Conservation (phyloP, 139 green algal species). For the Gonium pectorale region DNA sequence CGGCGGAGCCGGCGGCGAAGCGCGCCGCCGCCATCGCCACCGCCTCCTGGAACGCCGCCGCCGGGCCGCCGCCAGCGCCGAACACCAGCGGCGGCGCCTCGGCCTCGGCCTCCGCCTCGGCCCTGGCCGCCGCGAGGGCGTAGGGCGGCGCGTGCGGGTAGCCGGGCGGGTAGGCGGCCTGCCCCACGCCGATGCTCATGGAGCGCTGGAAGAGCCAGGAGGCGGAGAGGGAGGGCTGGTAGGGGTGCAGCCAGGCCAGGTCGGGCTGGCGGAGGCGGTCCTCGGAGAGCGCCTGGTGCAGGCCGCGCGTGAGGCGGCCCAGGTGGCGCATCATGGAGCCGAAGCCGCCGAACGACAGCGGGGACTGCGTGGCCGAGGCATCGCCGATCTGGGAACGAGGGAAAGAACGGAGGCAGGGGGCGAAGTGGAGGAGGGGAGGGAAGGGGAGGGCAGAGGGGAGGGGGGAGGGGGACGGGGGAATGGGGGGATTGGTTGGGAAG, state of each 20-base stretch:
- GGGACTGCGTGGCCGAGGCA: slow-evolving; percentile 61
- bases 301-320: slow-evolving; percentile 58
- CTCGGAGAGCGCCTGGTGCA: slow-evolving; percentile 62
- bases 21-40: slow-evolving; percentile 29
- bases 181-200: slow-evolving; percentile 74
- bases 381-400: slow-evolving; percentile 78
- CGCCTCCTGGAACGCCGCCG: slow-evolving; percentile 27
- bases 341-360: slow-evolving; percentile 81
- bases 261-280: slow-evolving; percentile 49
- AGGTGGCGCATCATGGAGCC: slow-evolving; percentile 79
- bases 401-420: too few species aligned
- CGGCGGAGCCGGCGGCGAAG: slow-evolving; percentile 20
- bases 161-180: slow-evolving; percentile 39
- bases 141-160: slow-evolving; percentile 22
- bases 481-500: too few species aligned
- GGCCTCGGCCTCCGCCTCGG: background rate
- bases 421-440: too few species aligned
- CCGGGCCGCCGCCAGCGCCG: slow-evolving; percentile 17
- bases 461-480: too few species aligned
- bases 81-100: background rate
- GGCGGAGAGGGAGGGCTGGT: slow-evolving; percentile 78
- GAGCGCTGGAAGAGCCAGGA: slow-evolving; percentile 82
- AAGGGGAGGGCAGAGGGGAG: too few species aligned
- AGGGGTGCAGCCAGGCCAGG: slow-evolving; percentile 70
- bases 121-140: background rate